Conservation (phyloP, 169 alveolate species). For the Ichthyophthirius multifiliis region DNA sequence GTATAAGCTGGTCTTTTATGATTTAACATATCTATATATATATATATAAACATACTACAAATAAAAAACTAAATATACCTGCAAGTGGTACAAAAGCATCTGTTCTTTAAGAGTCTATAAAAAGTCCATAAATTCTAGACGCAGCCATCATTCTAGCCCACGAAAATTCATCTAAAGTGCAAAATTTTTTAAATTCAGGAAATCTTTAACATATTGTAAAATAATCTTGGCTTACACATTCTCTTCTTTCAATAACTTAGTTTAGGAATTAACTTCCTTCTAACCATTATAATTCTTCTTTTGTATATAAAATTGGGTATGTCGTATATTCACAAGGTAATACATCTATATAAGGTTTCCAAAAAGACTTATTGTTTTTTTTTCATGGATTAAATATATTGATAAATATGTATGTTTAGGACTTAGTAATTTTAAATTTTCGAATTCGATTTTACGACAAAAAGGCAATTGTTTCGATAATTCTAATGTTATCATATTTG, state of each 20-base stretch:
- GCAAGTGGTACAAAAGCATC: slow-evolving; percentile 88
- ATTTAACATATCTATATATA: slow-evolving; percentile 80
- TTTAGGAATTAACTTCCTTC: slow-evolving; percentile 76
- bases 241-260: slow-evolving; percentile 57
- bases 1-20: slow-evolving; percentile 83
- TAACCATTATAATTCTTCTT: slow-evolving; percentile 76
- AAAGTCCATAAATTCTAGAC: slow-evolving; percentile 76
- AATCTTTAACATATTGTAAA: slow-evolving; percentile 53
- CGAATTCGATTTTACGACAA: slow-evolving; percentile 57
- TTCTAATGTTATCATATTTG: slow-evolving; percentile 74
- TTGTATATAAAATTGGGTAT: slow-evolving; percentile 80
- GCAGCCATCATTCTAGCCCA: slow-evolving; percentile 77
- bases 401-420: slow-evolving; percentile 80
- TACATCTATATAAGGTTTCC: slow-evolving; percentile 73
- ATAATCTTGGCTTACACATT: slow-evolving; percentile 71
- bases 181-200: slow-evolving; percentile 61
- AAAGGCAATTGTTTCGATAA: slow-evolving; percentile 63
- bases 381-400: slow-evolving; percentile 63
- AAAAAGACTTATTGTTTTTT: slow-evolving; percentile 48
- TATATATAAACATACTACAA: too few relatives aligned
- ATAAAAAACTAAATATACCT: too few relatives aligned
- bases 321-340: slow-evolving; percentile 61
- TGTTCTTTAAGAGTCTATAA: slow-evolving; percentile 66
- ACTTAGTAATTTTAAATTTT: slow-evolving; percentile 56
- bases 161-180: slow-evolving; percentile 69